Percentiles rank a stretch among this genome's conserved stretches.
Conservation (phyloP, 176 grass and related monocot genomes). For the Zoysia pacifica region DNA sequence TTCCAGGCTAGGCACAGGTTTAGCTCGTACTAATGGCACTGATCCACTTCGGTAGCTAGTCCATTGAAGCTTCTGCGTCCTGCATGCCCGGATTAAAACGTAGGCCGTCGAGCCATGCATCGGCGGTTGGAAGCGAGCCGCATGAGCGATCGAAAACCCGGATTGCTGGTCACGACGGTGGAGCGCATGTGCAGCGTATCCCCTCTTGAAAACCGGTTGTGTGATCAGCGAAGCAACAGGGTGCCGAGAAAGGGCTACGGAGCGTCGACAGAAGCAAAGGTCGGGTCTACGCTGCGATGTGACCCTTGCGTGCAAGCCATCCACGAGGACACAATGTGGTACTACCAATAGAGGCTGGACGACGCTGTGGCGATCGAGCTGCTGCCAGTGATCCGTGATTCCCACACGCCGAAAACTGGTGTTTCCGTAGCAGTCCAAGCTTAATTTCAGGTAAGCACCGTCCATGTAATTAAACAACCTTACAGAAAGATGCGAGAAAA, state of each 20-base stretch:
- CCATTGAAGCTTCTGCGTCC: conserved; percentile 32
- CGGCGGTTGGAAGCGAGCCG: neutral
- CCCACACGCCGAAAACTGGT: neutral
- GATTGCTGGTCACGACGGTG: neutral
- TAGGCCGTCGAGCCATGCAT: neutral
- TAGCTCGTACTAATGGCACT: conserved; percentile 18
- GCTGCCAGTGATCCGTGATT: neutral
- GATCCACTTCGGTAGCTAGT: conserved; percentile 35
- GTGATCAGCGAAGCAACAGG: neutral
- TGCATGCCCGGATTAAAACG: conserved; percentile 31
- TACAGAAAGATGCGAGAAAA: neutral
- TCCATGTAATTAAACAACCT: neutral
- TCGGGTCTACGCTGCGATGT: conserved; percentile 14
- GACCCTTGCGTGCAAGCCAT: conserved; percentile 5
- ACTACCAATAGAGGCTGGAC: neutral
- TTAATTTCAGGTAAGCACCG: neutral
- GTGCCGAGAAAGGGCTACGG: neutral
- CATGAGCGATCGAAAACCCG: neutral
- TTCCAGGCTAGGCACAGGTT: conserved; percentile 19
- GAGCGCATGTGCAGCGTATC: neutral
- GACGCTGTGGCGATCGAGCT: neutral
- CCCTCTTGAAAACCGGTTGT: neutral
- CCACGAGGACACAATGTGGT: neutral
- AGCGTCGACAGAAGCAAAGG: conserved; percentile 1
- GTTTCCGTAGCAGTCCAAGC: neutral